Evolutionary conservation across 140 eudicot genomes (phyloP).

Genomic region (Stevia rebaudiana): DNA sequence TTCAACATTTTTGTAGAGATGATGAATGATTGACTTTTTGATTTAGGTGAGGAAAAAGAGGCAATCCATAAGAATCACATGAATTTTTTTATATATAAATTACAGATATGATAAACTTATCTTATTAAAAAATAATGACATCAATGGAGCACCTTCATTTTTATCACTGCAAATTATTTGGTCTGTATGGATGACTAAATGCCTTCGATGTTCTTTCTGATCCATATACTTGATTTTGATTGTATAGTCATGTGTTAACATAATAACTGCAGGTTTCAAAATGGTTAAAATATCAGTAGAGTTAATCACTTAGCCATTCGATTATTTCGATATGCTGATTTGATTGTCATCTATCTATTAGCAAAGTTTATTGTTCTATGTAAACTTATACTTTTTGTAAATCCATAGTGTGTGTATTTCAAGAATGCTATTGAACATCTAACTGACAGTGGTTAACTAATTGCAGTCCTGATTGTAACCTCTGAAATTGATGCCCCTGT

Average conservation of each 20-base stretch:
- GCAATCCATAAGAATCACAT: not conserved
- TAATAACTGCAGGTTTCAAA: not conserved
- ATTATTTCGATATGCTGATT: not conserved
- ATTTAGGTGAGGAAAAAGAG: constrained; percentile 19
- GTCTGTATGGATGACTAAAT: not conserved
- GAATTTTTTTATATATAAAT: constrained; percentile 3
- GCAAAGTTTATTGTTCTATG: constrained; percentile 7
- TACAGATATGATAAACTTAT: constrained; percentile 2
- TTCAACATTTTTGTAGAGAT: constrained; percentile 13
- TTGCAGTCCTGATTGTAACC: constrained; percentile 63
- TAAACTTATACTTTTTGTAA: not conserved
- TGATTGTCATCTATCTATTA: not conserved
- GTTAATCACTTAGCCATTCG: not conserved
- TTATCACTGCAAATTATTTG: not conserved
- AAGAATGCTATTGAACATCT: constrained; percentile 16
- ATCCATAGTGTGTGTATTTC: constrained; percentile 1
- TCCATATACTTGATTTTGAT: constrained; percentile 13
- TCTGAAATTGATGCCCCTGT: constrained; percentile 40
- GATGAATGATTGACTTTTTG: constrained; percentile 25
- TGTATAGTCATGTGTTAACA: not conserved
- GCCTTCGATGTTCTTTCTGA: not conserved
- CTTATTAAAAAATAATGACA: not conserved
- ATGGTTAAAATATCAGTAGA: not conserved
- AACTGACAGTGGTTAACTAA: constrained; percentile 7
- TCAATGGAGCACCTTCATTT: constrained; percentile 10